Percentiles rank a stretch among this genome's conserved stretches.
These are phyloP conservation scores for Clarireedia hainanense DNA, from an alignment of 2,329 filamentous ascomycete genomes.

Conservation along the genomic window DNA sequence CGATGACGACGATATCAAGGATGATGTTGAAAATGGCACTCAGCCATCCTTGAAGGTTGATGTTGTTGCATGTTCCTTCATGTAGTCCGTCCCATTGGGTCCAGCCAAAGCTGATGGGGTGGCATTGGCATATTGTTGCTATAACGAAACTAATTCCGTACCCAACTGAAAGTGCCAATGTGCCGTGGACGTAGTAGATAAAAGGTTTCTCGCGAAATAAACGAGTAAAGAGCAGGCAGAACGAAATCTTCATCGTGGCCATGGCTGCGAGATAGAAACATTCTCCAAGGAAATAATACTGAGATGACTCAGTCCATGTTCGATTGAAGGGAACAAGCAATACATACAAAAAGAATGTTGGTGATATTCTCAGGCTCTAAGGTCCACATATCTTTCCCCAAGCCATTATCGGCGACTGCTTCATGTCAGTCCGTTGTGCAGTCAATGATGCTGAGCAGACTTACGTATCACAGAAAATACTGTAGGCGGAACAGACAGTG, in stretches of 20 bases:
- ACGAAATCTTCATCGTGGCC: conserved; percentile 34
- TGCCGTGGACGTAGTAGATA: conserved; percentile 16
- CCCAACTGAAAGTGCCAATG: conserved; percentile 29
- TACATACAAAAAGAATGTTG: conserved; percentile 2
- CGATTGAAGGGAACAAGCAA: background rate
- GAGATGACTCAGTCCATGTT: background rate
- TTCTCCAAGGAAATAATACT: conserved; percentile 9
- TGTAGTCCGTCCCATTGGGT: conserved; percentile 40
- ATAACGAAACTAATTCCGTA: conserved; percentile 5
- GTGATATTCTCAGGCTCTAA: conserved; percentile 1
- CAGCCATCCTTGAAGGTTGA: conserved; percentile 41
- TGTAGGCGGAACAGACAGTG: background rate
- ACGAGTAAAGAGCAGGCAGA: conserved; percentile 46
- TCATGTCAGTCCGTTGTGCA: background rate
- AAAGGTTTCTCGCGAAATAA: conserved; percentile 39
- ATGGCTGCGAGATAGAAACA: conserved; percentile 9
- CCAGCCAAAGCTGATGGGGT: conserved; percentile 45
- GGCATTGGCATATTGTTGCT: conserved; percentile 29
- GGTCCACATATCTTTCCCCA: conserved; percentile 10
- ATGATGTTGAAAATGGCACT: conserved; percentile 44
- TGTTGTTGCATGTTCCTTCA: conserved; percentile 39
- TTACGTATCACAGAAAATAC: background rate
- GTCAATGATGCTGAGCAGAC: background rate
- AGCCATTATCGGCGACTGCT: conserved; percentile 4
- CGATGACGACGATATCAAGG: conserved; percentile 44